Evolutionary conservation across 768 basidiomycete genomes (phyloP), one percentile per base, ranked within the genome.

Genomic region (Pholiota molesta): DNA sequence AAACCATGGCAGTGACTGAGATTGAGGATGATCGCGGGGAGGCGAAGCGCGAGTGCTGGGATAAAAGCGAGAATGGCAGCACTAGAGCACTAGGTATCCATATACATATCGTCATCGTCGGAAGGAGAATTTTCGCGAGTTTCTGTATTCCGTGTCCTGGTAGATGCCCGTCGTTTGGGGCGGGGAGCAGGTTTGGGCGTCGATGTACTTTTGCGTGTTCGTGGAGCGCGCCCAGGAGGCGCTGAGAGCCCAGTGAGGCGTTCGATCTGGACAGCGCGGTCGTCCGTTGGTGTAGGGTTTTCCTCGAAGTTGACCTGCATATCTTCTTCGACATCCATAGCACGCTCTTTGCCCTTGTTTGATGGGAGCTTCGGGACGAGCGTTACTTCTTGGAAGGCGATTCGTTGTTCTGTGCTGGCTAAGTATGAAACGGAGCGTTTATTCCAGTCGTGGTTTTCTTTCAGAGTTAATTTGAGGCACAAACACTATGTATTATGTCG

Each of bases 351-450:
- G 19, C 64, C 66, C 59, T 67, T 67, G 1, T 59, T 28, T 5
- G 64, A 29, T 14, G 62, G 39, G 19, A 55, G 68, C 63, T 80
- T 85, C 16, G 78, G 76, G 33, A 78, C 77, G 44, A 92, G 76
- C 29, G 86, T 84, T 4, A 92, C 87, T 69, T 91, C 87, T 62
- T 81, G 83, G 75, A 94, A 94, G n/a, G 79, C 81, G 56, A 92
- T 83, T 8, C 92, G 86, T 62, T 86, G 83, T 61, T 86, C 84
- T 0, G 89, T 87, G 47, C 79, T 86, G n/a, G 82, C 81, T 6
- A 89, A 75, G 64, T 87, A 86, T 2, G 74, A 69, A 11, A 91
- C 75, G 3, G 81, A 75, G 29, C 83, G 81, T 67, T 81, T 87
- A 54, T 73, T 78, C 54, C 78, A 75, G 51, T 86, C 83, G 14